Conservation (phyloP, 1,284 basidiomycete genomes). For the Rhizoctonia solani region DNA sequence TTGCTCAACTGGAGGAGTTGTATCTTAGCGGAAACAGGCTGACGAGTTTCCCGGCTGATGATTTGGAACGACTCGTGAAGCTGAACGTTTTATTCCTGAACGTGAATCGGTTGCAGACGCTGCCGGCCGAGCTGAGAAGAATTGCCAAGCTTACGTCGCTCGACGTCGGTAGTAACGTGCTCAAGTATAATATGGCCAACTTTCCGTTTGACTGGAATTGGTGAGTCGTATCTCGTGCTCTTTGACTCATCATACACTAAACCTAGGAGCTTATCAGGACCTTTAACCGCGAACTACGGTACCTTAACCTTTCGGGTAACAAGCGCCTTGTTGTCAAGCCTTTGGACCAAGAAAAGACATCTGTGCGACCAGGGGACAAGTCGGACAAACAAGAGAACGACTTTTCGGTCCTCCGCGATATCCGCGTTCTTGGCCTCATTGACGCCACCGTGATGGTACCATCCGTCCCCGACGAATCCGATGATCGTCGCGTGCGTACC, state of each 20-base stretch:
- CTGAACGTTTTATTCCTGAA: constrained; percentile 86
- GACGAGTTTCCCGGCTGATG: constrained; percentile 87
- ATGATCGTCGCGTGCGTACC: constrained; percentile 90
- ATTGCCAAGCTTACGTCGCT: constrained; percentile 80
- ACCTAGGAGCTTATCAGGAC: constrained; percentile 74
- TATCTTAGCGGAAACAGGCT: constrained; percentile 95
- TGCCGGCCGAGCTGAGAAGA: constrained; percentile 89
- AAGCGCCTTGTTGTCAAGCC: constrained; percentile 88
- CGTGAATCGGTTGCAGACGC: constrained; percentile 90
- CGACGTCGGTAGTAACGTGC: constrained; percentile 91
- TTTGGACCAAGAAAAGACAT: constrained; percentile 46
- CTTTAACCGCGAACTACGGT: constrained; percentile 91
- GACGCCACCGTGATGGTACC: constrained; percentile 91
- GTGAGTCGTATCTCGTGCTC: constrained; percentile 52
- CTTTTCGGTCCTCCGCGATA: constrained; percentile 80
- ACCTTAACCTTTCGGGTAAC: constrained; percentile 88
- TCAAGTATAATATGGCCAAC: constrained; percentile 99
- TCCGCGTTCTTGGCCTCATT: constrained; percentile 94
- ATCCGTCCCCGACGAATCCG: constrained; percentile 87
- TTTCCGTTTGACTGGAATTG: constrained; percentile 99
- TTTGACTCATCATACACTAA: neutral
- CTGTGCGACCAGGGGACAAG: constrained; percentile 46
- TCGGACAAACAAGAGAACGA: constrained; percentile 57
- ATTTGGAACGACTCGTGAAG: constrained; percentile 69
- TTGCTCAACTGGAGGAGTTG: constrained; percentile 75